Percentiles rank a stretch among this genome's conserved stretches.
Conservation (phyloP, 495 filamentous ascomycete genomes). For the Hyaloscypha finlandica region DNA sequence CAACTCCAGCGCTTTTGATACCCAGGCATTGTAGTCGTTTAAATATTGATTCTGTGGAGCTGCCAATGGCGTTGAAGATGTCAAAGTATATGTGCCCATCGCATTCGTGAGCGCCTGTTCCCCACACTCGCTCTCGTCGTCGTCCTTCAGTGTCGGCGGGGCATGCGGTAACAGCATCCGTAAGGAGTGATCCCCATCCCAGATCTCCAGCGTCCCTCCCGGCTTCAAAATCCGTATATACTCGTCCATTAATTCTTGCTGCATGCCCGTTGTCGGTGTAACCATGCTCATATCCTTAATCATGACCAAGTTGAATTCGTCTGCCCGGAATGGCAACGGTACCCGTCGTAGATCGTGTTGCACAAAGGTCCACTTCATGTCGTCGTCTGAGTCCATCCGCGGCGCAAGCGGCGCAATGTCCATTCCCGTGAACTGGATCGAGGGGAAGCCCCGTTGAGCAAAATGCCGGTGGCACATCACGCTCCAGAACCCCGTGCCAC, state of each 20-base stretch:
- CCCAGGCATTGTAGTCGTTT: conserved; percentile 83
- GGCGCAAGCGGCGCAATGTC: conserved; percentile 79
- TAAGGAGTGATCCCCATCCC: conserved; percentile 80
- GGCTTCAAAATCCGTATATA: conserved; percentile 74
- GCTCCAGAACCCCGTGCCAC: conserved; percentile 89
- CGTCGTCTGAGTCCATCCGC: conserved; percentile 61
- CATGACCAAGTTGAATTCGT: conserved; percentile 88
- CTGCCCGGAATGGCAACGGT: conserved; percentile 78
- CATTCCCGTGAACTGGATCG: conserved; percentile 76
- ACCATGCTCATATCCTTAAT: conserved; percentile 82
- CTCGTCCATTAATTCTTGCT: conserved; percentile 69
- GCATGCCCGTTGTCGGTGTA: conserved; percentile 59
- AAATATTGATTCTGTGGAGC: conserved; percentile 77
- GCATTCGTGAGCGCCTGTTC: conserved; percentile 62
- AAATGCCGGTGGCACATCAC: conserved; percentile 81
- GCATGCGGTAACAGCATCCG: conserved; percentile 77
- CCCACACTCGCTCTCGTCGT: conserved; percentile 42
- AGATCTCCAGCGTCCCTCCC: conserved; percentile 82
- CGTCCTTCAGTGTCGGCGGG: conserved; percentile 45
- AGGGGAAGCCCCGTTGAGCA: conserved; percentile 55
- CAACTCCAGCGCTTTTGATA: conserved; percentile 71
- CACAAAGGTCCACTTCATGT: conserved; percentile 85
- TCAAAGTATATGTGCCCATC: conserved; percentile 79
- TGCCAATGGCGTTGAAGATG: conserved; percentile 78
- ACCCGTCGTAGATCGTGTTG: conserved; percentile 79